Evolutionary conservation across 495 filamentous ascomycete genomes (phyloP).

Genomic region (Collariella sp.): DNA sequence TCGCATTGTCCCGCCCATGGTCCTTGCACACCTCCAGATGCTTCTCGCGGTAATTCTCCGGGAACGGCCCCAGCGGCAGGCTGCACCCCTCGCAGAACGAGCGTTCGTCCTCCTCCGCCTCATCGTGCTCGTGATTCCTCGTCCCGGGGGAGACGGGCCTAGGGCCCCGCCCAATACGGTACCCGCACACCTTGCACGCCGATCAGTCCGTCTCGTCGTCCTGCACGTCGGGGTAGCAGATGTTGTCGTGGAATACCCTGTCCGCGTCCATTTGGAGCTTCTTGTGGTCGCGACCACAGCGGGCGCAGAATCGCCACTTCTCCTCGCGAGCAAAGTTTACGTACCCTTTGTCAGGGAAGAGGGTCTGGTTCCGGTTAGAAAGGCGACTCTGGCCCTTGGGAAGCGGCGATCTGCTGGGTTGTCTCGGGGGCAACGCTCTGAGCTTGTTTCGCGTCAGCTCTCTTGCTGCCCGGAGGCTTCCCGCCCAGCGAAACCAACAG

Average conservation of each 20-base stretch:
- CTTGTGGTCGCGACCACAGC: constrained; percentile 21
- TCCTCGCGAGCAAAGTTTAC: not conserved
- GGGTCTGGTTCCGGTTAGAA: too few relatives aligned
- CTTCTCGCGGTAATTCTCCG: not conserved
- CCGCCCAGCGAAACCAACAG: not conserved
- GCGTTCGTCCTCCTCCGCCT: not conserved
- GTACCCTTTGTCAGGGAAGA: not conserved
- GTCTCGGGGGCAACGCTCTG: too few relatives aligned
- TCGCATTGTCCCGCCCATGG: not conserved
- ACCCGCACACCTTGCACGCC: not conserved
- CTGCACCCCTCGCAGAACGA: constrained; percentile 13
- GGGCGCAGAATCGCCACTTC: constrained; percentile 16
- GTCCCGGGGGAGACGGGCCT: not conserved
- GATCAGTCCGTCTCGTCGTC: not conserved
- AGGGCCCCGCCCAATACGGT: too few relatives aligned
- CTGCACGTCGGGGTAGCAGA: constrained; percentile 16
- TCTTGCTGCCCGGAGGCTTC: too few relatives aligned
- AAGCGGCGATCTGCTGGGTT: too few relatives aligned
- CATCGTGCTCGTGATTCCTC: not conserved
- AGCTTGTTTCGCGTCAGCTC: too few relatives aligned
- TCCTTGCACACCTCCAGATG: constrained; percentile 9
- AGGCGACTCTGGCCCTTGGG: too few relatives aligned
- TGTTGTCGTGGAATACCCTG: constrained; percentile 16
- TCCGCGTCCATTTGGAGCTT: constrained; percentile 12
- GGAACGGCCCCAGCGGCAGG: not conserved